Evolutionary conservation across 2,329 filamentous ascomycete species (phyloP).

Genomic region (Purpureocillium lavendulum): DNA sequence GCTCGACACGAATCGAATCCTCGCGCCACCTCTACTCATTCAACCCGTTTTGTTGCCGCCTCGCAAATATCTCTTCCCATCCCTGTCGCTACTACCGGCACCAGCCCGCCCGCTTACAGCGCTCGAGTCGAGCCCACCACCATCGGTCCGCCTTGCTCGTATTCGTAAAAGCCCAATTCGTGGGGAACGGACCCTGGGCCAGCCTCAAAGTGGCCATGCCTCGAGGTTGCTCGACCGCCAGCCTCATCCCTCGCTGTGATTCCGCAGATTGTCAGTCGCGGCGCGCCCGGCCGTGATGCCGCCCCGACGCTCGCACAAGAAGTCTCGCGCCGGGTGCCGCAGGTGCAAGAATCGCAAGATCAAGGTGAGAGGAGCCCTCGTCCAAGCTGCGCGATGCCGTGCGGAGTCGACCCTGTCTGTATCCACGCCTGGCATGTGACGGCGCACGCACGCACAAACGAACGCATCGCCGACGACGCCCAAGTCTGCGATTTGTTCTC

Average conservation of each 20-base stretch:
- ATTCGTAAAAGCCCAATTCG: too few species aligned
- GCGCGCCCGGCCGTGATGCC: constrained; percentile 38
- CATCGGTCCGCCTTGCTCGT: too few species aligned
- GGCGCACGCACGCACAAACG: too few species aligned
- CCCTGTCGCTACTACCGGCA: too few species aligned
- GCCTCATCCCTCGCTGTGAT: constrained; percentile 16
- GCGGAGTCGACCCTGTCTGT: not conserved
- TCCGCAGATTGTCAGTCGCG: constrained; percentile 12
- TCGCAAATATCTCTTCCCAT: too few species aligned
- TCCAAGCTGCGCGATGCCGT: not conserved
- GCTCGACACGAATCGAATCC: too few species aligned
- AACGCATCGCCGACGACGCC: not conserved
- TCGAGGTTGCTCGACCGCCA: constrained; percentile 8
- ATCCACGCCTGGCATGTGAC: not conserved
- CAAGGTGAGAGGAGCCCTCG: constrained; percentile 47
- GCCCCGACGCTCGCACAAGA: constrained; percentile 60
- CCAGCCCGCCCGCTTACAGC: too few species aligned
- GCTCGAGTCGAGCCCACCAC: too few species aligned
- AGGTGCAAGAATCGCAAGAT: constrained; percentile 62
- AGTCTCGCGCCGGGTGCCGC: constrained; percentile 58
- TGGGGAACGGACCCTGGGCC: too few species aligned
- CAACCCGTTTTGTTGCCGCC: too few species aligned
- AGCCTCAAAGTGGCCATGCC: too few species aligned
- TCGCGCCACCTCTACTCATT: too few species aligned
- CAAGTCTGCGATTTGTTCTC: not conserved